A percentile compares a stretch with the other conserved stretches of the same genome.
These are phyloP conservation scores for Mortierella sp. DNA, from an alignment of 371 early-diverging fungal species.

Conservation along the genomic window DNA sequence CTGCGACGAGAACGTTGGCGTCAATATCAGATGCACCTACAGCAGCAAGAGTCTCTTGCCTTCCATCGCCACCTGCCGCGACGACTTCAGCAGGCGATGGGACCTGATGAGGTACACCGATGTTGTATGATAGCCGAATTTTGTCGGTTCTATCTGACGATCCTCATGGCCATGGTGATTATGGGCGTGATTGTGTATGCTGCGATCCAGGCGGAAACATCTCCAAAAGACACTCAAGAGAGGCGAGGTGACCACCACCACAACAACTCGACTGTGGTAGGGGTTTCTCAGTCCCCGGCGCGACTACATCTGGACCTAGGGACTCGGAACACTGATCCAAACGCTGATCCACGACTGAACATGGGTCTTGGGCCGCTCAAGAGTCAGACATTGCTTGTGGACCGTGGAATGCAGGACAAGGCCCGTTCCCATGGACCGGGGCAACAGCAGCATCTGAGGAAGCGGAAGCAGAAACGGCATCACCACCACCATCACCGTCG, in stretches of 20 bases:
- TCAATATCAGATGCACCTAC: slow-evolving; percentile 12
- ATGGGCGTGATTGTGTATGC: slow-evolving; percentile 48
- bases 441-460: not conserved
- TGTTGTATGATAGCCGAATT: slow-evolving; percentile 30
- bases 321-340: too few species aligned
- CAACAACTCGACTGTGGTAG: too few species aligned
- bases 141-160: slow-evolving; percentile 47
- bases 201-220: slow-evolving; percentile 22
- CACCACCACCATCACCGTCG: not conserved
- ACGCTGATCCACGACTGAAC: not conserved
- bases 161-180: slow-evolving; percentile 23
- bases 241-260: not conserved
- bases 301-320: too few species aligned
- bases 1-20: slow-evolving; percentile 20
- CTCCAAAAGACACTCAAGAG: not conserved
- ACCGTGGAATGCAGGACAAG: not conserved
- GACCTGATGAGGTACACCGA: slow-evolving; percentile 11
- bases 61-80: slow-evolving; percentile 15
- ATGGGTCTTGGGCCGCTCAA: not conserved
- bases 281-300: too few species aligned
- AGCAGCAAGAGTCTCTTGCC: slow-evolving; percentile 12
- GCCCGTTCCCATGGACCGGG: too few species aligned
- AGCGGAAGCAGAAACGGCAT: not conserved
- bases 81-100: slow-evolving; percentile 7
- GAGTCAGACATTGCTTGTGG: not conserved